These are phyloP conservation scores for Dictyostelium citrinum DNA, from an alignment of 78 protist species.

Conservation along the genomic window DNA sequence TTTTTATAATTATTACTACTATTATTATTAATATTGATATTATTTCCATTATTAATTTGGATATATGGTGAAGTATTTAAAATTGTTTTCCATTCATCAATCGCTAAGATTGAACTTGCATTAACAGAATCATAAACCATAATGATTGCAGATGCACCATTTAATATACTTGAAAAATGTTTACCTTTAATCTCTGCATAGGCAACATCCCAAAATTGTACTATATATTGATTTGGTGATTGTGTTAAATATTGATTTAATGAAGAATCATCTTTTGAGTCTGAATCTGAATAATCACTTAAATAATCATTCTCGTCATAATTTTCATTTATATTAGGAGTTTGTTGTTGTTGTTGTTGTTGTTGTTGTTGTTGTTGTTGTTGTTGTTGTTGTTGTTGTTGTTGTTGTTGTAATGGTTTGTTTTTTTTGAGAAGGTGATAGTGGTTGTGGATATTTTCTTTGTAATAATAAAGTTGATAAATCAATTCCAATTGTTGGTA, in stretches of 20 bases:
- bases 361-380: background rate
- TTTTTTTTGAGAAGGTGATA: no score
- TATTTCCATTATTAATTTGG: background rate
- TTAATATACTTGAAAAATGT: background rate
- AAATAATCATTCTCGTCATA: background rate
- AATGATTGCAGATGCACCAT: conserved; percentile 21
- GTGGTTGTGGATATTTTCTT: background rate
- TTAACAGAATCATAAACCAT: conserved; percentile 58
- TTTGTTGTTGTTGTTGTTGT: background rate
- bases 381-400: background rate
- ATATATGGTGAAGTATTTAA: background rate
- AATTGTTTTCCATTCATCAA: conserved; percentile 47
- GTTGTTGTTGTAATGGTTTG: background rate
- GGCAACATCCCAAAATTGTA: conserved; percentile 51
- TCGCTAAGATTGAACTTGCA: conserved; percentile 39
- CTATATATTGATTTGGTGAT: background rate
- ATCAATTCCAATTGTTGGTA: conserved; percentile 47
- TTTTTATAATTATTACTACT: background rate
- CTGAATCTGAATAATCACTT: background rate
- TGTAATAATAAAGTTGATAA: conserved; percentile 24
- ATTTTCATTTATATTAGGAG: background rate
- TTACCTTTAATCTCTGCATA: conserved; percentile 59
- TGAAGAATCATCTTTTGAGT: background rate
- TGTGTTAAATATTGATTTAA: background rate
- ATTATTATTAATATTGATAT: background rate